Percentiles rank a stretch among this genome's conserved stretches.
Evolutionary conservation across 805 yeast species (phyloP).

Genomic region (Saturnispora diversa): DNA sequence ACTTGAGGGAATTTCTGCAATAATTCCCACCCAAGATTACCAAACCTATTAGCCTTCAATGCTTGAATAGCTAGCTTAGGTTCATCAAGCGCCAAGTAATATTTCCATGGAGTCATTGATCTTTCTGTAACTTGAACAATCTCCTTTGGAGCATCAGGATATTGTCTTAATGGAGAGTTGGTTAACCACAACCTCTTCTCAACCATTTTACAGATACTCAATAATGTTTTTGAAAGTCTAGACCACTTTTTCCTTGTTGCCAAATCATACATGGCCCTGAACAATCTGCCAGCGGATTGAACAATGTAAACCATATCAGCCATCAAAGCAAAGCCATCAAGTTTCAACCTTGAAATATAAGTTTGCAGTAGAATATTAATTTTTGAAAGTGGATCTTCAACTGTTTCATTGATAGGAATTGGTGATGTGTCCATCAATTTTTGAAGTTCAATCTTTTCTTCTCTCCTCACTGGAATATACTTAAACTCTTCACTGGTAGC

Average conservation of each 20-base stretch:
- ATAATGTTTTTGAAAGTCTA: constrained; percentile 42
- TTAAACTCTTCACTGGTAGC: constrained; percentile 80
- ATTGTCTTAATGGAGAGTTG: constrained; percentile 81
- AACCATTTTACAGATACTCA: constrained; percentile 71
- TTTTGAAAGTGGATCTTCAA: constrained; percentile 68
- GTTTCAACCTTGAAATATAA: constrained; percentile 64
- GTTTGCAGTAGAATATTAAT: constrained; percentile 76
- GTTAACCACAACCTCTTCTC: constrained; percentile 79
- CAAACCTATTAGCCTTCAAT: constrained; percentile 60
- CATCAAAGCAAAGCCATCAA: constrained; percentile 86
- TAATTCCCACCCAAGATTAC: constrained; percentile 49
- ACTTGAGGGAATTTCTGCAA: constrained; percentile 69
- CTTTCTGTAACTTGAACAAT: constrained; percentile 68
- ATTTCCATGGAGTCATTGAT: constrained; percentile 75
- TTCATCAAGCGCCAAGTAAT: constrained; percentile 57
- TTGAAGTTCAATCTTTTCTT: constrained; percentile 68
- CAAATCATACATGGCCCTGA: constrained; percentile 80
- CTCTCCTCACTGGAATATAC: constrained; percentile 75
- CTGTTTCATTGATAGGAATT: constrained; percentile 69
- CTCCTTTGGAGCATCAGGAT: constrained; percentile 59
- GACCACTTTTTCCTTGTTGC: constrained; percentile 69
- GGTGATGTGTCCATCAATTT: constrained; percentile 71
- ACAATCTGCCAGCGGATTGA: constrained; percentile 84
- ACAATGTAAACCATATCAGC: constrained; percentile 91
- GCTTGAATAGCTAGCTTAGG: constrained; percentile 78